These are phyloP conservation scores for Marchantia paleacea DNA, from an alignment of 225 moss, liverwort and hornwort genomes.

Conservation along the genomic window DNA sequence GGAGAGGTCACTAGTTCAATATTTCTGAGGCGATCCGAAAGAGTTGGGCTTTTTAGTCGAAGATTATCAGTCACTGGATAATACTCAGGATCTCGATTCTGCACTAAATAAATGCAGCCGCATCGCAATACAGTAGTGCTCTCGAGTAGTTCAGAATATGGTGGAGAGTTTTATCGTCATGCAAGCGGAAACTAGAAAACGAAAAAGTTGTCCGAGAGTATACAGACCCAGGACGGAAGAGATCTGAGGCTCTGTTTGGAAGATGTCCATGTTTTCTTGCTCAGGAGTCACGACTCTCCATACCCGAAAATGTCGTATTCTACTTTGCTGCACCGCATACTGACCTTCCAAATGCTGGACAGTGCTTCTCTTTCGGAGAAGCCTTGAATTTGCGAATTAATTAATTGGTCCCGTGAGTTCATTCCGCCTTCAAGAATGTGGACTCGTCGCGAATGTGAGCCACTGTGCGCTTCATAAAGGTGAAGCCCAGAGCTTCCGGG, in stretches of 20 bases:
- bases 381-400: not conserved
- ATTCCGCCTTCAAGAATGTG: not conserved
- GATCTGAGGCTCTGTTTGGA: too few relatives aligned
- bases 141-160: too few relatives aligned
- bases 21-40: too few relatives aligned
- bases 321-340: not conserved
- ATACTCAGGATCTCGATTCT: too few relatives aligned
- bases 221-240: too few relatives aligned
- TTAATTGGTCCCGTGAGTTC: not conserved
- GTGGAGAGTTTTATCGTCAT: too few relatives aligned
- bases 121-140: too few relatives aligned
- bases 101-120: too few relatives aligned
- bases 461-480: not conserved
- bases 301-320: not conserved
- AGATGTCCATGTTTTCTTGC: not conserved
- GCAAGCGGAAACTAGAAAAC: too few relatives aligned
- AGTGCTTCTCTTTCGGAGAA: not conserved
- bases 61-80: too few relatives aligned
- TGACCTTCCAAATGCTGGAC: not conserved
- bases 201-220: too few relatives aligned
- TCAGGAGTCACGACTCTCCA: not conserved
- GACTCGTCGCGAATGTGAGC: not conserved
- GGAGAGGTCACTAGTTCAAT: not conserved
- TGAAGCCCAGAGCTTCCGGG: not conserved
- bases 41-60: too few relatives aligned